Percentiles rank a stretch among this genome's conserved stretches.
These are phyloP conservation scores for Tylopilus sp. DNA, from an alignment of 768 basidiomycete species.

Conservation along the genomic window DNA sequence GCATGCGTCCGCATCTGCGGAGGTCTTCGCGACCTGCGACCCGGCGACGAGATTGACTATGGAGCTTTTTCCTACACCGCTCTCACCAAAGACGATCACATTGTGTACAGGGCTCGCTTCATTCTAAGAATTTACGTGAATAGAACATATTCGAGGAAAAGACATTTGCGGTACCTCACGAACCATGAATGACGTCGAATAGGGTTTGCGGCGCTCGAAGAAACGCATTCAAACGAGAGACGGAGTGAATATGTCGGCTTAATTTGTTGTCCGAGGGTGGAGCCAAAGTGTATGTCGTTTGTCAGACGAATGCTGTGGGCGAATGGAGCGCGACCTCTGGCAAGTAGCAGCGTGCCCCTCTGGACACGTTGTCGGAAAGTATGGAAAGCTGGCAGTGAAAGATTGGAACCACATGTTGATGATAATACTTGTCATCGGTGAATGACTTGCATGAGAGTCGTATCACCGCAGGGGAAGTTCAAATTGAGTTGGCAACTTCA, in stretches of 20 bases:
- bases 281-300: not conserved
- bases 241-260: not conserved
- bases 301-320: not conserved
- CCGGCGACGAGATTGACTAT: slow-evolving; percentile 39
- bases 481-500: not conserved
- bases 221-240: not conserved
- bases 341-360: no score
- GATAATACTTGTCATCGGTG: not conserved
- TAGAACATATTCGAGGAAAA: not conserved
- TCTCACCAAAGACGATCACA: slow-evolving; percentile 44
- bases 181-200: slow-evolving; percentile 8
- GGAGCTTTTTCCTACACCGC: slow-evolving; percentile 42
- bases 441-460: not conserved
- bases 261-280: not conserved
- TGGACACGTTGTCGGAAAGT: slow-evolving; percentile 13
- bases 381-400: not conserved
- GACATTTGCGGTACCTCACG: slow-evolving; percentile 4
- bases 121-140: slow-evolving; percentile 6
- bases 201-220: not conserved
- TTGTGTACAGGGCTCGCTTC: slow-evolving; percentile 21
- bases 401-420: slow-evolving; percentile 5
- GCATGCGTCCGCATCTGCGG: slow-evolving; percentile 33
- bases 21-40: slow-evolving; percentile 28
- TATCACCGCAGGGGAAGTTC: not conserved
- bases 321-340: not conserved